Evolutionary conservation across 805 yeast species (phyloP).

Genomic region (Dipodascopsis tothii): DNA sequence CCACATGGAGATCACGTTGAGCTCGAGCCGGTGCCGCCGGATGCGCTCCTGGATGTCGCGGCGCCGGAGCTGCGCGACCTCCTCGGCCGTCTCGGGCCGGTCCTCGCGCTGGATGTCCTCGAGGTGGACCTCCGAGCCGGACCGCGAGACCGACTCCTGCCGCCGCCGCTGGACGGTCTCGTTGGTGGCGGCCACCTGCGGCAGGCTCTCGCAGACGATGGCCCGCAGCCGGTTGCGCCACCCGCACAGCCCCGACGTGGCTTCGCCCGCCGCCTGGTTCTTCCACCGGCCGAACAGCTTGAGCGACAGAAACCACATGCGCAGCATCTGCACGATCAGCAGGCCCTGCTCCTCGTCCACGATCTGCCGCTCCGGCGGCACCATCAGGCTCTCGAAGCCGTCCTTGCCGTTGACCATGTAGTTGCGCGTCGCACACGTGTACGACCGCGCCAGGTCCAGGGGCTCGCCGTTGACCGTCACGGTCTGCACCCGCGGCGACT

Average conservation of each 20-base stretch:
- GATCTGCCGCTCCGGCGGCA: slow-evolving; percentile 12
- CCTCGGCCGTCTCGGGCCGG: slow-evolving; percentile 1
- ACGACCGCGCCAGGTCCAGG: slow-evolving; percentile 11
- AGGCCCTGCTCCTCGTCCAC: slow-evolving; percentile 24
- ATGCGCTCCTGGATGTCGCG: background rate
- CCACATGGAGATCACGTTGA: background rate
- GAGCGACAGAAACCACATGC: slow-evolving; percentile 23
- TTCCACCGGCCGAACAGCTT: slow-evolving; percentile 9
- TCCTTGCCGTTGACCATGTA: slow-evolving; percentile 24
- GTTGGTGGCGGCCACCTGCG: background rate
- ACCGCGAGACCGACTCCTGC: background rate
- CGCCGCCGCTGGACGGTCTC: background rate
- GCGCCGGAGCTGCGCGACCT: background rate
- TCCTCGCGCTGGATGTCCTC: background rate
- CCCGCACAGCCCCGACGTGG: background rate
- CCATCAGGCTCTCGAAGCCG: slow-evolving; percentile 17
- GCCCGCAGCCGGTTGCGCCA: background rate
- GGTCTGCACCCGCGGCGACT: slow-evolving; percentile 14
- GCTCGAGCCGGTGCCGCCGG: background rate
- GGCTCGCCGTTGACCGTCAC: slow-evolving; percentile 16
- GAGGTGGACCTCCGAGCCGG: background rate
- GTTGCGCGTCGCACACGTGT: slow-evolving; percentile 20
- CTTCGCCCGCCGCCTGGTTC: background rate
- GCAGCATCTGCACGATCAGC: slow-evolving; percentile 16
- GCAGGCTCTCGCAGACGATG: background rate